Conservation (phyloP, 1,139 yeast species). For the Scheffersomyces segobiensis region DNA sequence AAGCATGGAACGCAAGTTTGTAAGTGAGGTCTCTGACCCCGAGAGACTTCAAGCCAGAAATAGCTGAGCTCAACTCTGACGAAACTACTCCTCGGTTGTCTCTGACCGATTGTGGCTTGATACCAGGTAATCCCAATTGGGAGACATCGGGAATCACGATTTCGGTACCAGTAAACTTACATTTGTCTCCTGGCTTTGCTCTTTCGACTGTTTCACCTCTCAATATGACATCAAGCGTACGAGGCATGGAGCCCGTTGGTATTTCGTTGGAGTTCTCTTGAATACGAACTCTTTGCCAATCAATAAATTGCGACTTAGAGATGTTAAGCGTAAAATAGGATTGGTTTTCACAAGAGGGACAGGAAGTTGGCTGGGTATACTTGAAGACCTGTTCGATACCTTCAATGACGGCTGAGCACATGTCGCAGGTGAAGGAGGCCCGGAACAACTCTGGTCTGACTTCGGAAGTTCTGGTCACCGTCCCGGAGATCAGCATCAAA, state of each 20-base stretch:
- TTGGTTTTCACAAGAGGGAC: conserved; percentile 89
- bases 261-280: conserved; percentile 96
- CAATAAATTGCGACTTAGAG: conserved; percentile 82
- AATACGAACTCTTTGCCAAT: conserved; percentile 96
- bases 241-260: conserved; percentile 99
- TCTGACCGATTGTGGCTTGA: conserved; percentile 80
- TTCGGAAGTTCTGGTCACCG: conserved; percentile 95
- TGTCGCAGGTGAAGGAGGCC: conserved; percentile 88
- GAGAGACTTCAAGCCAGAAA: conserved; percentile 77
- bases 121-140: conserved; percentile 95
- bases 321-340: conserved; percentile 83
- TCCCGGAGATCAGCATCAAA: conserved; percentile 84
- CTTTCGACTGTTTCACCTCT: conserved; percentile 95
- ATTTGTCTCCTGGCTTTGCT: conserved; percentile 97
- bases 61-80: conserved; percentile 81
- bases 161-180: conserved; percentile 92
- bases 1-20: conserved; percentile 86
- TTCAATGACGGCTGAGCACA: conserved; percentile 82
- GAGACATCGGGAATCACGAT: conserved; percentile 95
- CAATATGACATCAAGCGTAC: conserved; percentile 89
- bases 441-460: conserved; percentile 92
- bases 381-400: conserved; percentile 92
- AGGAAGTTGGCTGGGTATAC: conserved; percentile 92
- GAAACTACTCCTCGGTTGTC: conserved; percentile 56
- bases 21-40: conserved; percentile 96